A percentile compares a stretch with the other conserved stretches of the same genome.
These are phyloP conservation scores for Pyropia haitanensis DNA, from an alignment of 23 red algal species.

Conservation along the genomic window DNA sequence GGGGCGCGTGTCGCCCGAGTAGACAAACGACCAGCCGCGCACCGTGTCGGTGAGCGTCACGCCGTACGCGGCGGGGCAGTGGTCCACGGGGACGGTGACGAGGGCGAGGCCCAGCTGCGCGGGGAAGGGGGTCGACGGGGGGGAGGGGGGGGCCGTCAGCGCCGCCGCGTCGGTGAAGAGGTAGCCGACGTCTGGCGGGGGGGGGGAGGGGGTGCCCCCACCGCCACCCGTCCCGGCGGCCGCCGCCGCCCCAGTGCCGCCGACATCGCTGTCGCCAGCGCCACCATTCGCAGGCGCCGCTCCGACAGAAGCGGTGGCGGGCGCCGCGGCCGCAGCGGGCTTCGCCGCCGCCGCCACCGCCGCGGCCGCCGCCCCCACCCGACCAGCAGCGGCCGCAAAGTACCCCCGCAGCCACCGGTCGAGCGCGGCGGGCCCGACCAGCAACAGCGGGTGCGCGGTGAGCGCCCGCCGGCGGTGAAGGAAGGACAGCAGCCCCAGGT, in stretches of 20 bases:
- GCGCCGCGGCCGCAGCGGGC: too few species aligned
- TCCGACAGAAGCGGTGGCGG: too few species aligned
- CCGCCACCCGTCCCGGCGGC: too few species aligned
- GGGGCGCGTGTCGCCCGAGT: conserved; percentile 93
- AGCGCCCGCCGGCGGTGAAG: conserved; percentile 11
- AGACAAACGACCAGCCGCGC: conserved; percentile 71
- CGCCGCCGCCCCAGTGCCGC: too few species aligned
- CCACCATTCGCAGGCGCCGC: too few species aligned
- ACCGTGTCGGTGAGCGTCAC: conserved; percentile 46
- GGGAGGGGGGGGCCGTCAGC: conserved; percentile 53
- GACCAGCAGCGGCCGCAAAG: conserved; percentile 24
- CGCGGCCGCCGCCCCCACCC: neutral
- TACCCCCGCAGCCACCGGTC: conserved; percentile 50
- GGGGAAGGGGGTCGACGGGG: conserved; percentile 55
- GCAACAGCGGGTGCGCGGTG: conserved; percentile 45
- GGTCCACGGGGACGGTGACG: conserved; percentile 53
- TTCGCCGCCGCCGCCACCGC: too few species aligned
- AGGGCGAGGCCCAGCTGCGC: conserved; percentile 71
- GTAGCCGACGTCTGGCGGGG: conserved; percentile 15
- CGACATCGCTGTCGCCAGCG: too few species aligned
- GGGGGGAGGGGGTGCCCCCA: neutral
- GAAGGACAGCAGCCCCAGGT: conserved; percentile 66
- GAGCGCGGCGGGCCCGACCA: conserved; percentile 71
- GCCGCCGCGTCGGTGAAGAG: conserved; percentile 51
- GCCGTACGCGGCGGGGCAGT: conserved; percentile 81